A percentile compares a stretch with the other conserved stretches of the same genome.
Conservation (phyloP, 768 basidiomycete genomes). For the Clathrus columnatus region DNA sequence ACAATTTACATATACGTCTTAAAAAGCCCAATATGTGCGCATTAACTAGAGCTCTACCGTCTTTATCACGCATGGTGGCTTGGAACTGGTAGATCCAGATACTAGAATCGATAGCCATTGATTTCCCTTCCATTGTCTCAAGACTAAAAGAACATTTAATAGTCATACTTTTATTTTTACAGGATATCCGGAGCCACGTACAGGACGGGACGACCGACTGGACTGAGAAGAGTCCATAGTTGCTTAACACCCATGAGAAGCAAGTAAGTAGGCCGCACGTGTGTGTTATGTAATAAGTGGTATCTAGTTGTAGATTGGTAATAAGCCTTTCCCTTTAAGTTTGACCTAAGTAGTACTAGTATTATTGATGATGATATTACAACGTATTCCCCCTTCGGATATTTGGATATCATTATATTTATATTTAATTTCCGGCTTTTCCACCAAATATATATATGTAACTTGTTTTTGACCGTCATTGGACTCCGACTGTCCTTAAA, state of each 20-base stretch:
- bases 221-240: constrained; percentile 84
- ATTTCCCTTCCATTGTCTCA: constrained; percentile 91
- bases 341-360: too few species aligned
- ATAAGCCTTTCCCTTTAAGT: too few species aligned
- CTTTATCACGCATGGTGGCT: constrained; percentile 97
- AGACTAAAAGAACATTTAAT: constrained; percentile 40
- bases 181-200: constrained; percentile 22
- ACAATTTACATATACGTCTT: constrained; percentile 83
- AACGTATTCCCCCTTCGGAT: too few species aligned
- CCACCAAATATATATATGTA: too few species aligned
- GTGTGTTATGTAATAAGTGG: too few species aligned
- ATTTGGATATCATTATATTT: too few species aligned
- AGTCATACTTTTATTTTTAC: not conserved
- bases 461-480: not conserved
- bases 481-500: not conserved
- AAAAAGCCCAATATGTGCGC: constrained; percentile 90
- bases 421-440: too few species aligned
- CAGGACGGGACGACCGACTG: constrained; percentile 93
- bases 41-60: constrained; percentile 82
- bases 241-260: constrained; percentile 99
- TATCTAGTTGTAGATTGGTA: too few species aligned
- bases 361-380: too few species aligned
- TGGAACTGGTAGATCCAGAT: constrained; percentile 99
- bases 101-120: constrained; percentile 95
- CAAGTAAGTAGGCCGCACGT: too few species aligned